Evolutionary conservation across 164 flowering plant species (phyloP).

Genomic region (Amborella trichopoda): DNA sequence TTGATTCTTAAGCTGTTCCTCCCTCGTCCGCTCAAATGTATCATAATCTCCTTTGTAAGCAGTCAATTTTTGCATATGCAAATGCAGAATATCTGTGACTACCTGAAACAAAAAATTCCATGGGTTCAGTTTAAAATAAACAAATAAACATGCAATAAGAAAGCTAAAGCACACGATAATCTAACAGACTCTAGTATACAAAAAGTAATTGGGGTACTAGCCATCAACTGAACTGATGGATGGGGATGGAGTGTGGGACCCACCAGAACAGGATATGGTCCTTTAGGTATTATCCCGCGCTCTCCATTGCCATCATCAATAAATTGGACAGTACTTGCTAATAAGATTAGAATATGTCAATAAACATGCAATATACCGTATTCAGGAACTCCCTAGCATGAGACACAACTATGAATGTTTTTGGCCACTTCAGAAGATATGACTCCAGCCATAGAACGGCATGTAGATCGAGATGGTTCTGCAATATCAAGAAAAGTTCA

Average conservation of each 20-base stretch:
- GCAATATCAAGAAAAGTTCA: constrained; percentile 8
- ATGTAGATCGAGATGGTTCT: constrained; percentile 99
- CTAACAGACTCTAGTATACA: no score
- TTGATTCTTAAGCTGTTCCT: constrained; percentile 73
- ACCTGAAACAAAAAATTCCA: constrained; percentile 39
- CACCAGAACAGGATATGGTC: no score
- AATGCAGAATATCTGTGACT: constrained; percentile 92
- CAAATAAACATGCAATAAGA: background rate
- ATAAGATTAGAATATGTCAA: no score
- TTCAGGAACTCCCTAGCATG: constrained; percentile 99
- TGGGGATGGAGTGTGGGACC: no score
- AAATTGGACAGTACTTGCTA: no score
- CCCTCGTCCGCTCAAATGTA: constrained; percentile 86
- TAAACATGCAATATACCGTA: constrained; percentile 37
- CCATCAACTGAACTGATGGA: no score
- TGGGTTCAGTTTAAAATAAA: background rate
- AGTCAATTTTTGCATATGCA: constrained; percentile 67
- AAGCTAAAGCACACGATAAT: background rate
- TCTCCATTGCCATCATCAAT: no score
- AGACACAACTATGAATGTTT: constrained; percentile 94
- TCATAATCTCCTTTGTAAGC: constrained; percentile 88
- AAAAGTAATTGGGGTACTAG: no score
- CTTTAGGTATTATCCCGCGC: no score
- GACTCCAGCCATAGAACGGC: constrained; percentile 96
- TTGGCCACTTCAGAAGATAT: constrained; percentile 90